phyloP scores from a whole-genome alignment of 495 filamentous ascomycete species.

The Neurospora sp. region DNA sequence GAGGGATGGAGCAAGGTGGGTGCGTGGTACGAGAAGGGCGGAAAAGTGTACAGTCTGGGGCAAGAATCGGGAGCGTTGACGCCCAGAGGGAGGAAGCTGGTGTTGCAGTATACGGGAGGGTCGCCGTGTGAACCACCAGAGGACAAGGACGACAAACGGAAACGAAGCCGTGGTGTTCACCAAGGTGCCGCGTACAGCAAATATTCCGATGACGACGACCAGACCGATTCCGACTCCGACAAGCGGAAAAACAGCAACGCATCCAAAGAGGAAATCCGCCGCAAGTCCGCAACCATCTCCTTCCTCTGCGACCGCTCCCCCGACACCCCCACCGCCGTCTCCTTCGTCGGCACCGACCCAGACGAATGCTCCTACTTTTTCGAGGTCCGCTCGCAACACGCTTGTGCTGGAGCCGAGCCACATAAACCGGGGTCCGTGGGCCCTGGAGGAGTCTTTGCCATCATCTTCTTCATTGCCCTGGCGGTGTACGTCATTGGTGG shows the following conservation, averaged over 20 bases:
- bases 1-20: slow-evolving; percentile 69
- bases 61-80: slow-evolving; percentile 57
- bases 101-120: slow-evolving; percentile 84
- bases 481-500: slow-evolving; percentile 86
- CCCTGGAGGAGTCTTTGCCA: slow-evolving; percentile 81
- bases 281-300: slow-evolving; percentile 83
- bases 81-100: slow-evolving; percentile 80
- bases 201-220: slow-evolving; percentile 19
- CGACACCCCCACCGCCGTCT: slow-evolving; percentile 45
- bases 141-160: slow-evolving; percentile 15
- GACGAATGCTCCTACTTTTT: slow-evolving; percentile 97
- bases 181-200: slow-evolving; percentile 25
- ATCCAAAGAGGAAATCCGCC: slow-evolving; percentile 37
- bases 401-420: slow-evolving; percentile 57
- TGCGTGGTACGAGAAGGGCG: slow-evolving; percentile 72
- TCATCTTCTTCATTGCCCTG: slow-evolving; percentile 78
- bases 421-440: slow-evolving; percentile 60
- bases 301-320: slow-evolving; percentile 86
- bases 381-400: slow-evolving; percentile 77
- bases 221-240: background rate
- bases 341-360: slow-evolving; percentile 73
- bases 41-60: slow-evolving; percentile 73
- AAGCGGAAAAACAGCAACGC: slow-evolving; percentile 6
- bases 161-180: slow-evolving; percentile 19
- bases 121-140: slow-evolving; percentile 57